These are phyloP conservation scores for Antarctomyces pellizariae DNA, from an alignment of 495 filamentous ascomycete species.

Conservation along the genomic window DNA sequence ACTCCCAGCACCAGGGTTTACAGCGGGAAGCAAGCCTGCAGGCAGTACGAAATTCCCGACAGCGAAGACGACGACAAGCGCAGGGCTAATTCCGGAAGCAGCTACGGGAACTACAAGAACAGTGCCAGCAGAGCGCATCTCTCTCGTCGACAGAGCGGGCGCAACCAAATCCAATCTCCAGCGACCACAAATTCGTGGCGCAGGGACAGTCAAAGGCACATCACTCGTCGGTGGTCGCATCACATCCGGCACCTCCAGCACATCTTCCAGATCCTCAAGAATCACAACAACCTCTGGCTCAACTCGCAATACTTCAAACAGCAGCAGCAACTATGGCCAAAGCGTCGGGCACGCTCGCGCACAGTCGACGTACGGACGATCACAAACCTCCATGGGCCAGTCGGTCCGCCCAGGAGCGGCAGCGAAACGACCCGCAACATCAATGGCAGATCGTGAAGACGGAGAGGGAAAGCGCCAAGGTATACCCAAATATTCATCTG, in stretches of 20 bases:
- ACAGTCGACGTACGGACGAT: constrained; percentile 20
- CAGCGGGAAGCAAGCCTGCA: too few species aligned
- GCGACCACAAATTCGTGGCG: too few species aligned
- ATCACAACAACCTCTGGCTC: constrained; percentile 18
- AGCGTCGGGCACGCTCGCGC: constrained; percentile 18
- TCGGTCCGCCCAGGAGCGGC: constrained; percentile 14
- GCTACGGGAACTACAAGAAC: too few species aligned
- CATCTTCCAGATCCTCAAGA: constrained; percentile 1
- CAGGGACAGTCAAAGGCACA: constrained; percentile 16
- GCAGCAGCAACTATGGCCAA: constrained; percentile 26
- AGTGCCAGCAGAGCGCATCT: too few species aligned
- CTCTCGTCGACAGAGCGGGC: too few species aligned
- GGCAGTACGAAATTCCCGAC: too few species aligned
- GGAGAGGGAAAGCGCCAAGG: too few species aligned
- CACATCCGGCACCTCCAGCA: neutral
- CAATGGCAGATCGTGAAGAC: constrained; percentile 28
- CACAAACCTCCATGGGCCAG: constrained; percentile 13
- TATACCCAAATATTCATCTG: too few species aligned
- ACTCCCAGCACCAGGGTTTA: too few species aligned
- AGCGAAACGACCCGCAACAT: constrained; percentile 31
- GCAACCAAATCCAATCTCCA: too few species aligned
- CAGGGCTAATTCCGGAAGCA: too few species aligned
- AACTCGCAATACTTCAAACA: constrained; percentile 25
- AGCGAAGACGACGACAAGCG: too few species aligned
- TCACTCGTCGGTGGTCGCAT: constrained; percentile 17